A percentile compares a stretch with the other conserved stretches of the same genome.
phyloP scores from a whole-genome alignment of 805 yeast genomes.

The Teunomyces barrocoloradensis region DNA sequence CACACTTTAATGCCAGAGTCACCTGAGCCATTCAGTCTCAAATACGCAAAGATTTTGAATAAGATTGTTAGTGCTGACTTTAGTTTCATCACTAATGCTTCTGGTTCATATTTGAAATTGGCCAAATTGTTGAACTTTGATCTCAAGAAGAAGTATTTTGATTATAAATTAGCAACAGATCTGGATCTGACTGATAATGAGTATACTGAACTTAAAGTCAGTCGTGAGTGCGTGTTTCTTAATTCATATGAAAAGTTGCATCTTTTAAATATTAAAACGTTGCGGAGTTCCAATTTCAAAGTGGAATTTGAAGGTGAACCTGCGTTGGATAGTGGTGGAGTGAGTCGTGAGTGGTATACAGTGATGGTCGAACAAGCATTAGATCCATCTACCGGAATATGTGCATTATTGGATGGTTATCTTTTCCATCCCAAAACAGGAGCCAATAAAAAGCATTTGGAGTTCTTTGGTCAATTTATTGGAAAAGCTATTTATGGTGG shows the following conservation, averaged over 20 bases:
- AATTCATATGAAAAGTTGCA: conserved; percentile 84
- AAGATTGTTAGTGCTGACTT: too few relatives aligned
- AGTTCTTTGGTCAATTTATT: conserved; percentile 88
- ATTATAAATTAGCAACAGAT: too few relatives aligned
- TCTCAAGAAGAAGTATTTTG: too few relatives aligned
- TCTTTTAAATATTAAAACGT: conserved; percentile 70
- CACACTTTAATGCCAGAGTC: too few relatives aligned
- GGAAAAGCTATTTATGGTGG: conserved; percentile 64
- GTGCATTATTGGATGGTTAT: conserved; percentile 81
- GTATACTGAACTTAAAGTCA: too few relatives aligned
- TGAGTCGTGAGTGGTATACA: conserved; percentile 96
- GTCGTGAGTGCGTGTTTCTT: conserved; percentile 82
- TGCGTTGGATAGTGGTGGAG: conserved; percentile 98
- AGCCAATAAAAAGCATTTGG: conserved; percentile 88
- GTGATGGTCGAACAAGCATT: conserved; percentile 91
- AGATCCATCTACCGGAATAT: conserved; percentile 91
- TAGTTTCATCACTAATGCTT: too few relatives aligned
- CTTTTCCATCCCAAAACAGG: conserved; percentile 95
- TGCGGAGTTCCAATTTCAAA: conserved; percentile 68
- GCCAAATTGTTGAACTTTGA: too few relatives aligned
- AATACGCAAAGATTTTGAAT: too few relatives aligned
- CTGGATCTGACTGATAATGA: too few relatives aligned
- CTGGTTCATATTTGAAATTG: too few relatives aligned
- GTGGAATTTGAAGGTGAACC: conserved; percentile 86
- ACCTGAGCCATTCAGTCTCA: too few relatives aligned